Evolutionary conservation across 129 eudicot genomes (phyloP), one percentile per base, ranked within the genome.

Genomic region (Logfia minima): DNA sequence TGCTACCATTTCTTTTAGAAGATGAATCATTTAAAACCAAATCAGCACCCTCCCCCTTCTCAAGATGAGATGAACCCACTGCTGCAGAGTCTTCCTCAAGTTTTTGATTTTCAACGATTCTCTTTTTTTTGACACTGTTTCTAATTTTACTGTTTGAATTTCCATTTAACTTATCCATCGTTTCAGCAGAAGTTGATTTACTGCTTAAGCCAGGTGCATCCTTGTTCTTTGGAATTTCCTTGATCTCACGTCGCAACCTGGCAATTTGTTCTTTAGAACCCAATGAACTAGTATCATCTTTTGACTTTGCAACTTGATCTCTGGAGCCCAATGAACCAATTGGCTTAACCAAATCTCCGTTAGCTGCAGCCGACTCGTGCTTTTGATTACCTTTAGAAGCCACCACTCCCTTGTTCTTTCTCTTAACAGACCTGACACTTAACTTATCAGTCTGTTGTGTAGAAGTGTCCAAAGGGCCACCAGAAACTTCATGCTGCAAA

Each of bases 81-180:
- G 34, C 79, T 28, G 70, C 79, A 64, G 85, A 78, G 63, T 70
- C 83, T 60, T 67, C 63, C 66, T 28, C 69, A 55, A 23, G 56
- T 53, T 70, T 84, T 78, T 65, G 79, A 34, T 60, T 75, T 56
- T 66, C 82, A 56, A 83, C 85, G 23, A 56, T 66, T 60, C 39
- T 82, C 28, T 52, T 83, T 52, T 81, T 80, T 81, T 84, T 86
- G 34, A 32, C 83, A 71, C 79, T 87, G 28, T 43, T 69, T 71
- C 75, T 80, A 68, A 68, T 53, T 16, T 76, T 77, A 74, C 61
- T 52, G 23, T 83, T 75, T 60, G 82, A 70, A 35, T 52, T 77
- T n/a, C 79, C 77, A 43, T 60, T 83, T 31, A 76, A 56, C 85
- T 74, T 66, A 18, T 17, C 41, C 72, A 70, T 41, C 63, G 52